Base-by-base conservation (phyloP, 805 yeast species). In the Cyberlindnera xishuangbannaensis region DNA sequence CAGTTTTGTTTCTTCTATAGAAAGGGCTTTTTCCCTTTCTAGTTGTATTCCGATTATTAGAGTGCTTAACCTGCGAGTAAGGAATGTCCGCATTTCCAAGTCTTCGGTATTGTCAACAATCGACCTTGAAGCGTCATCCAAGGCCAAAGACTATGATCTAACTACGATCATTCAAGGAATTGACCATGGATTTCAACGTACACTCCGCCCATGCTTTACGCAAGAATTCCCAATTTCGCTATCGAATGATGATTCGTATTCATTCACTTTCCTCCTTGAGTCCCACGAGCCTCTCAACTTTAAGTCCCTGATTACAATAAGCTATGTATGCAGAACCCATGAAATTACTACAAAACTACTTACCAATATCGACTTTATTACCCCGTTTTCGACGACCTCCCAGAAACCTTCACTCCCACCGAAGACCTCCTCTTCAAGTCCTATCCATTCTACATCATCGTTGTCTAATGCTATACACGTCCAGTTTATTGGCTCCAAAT, bases 401-500 rank as follows among this genome's bases (percentile, higher is more conserved):
- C 9, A 20, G 11, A 20, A 20, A 14, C n/a, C n/a, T n/a, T n/a
- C n/a, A n/a, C n/a, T n/a, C n/a, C n/a, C n/a, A n/a, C n/a, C n/a
- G n/a, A n/a, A n/a, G n/a, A n/a, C n/a, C n/a, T n/a, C n/a, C n/a
- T n/a, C n/a, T n/a, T n/a, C n/a, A n/a, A n/a, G n/a, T n/a, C n/a
- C n/a, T n/a, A n/a, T n/a, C n/a, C n/a, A n/a, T n/a, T n/a, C n/a
- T n/a, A 7, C 28, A 16, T 33, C 34, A 12, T 23, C 43, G 2
- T 31, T 43, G 18, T 45, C 36, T 25, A 44, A 25, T 67, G 71
- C 40, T 0, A 48, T 75, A 12, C 61, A 64, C 12, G 61, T 82
- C 11, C 70, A 80, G 4, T 73, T 83, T 37, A 62, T 69, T 5
- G 92, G 94, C 1, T 71, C 73, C 9, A 70, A 80, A 6, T 64